Conservation (phyloP, 2,329 filamentous ascomycete genomes). For the Fulvia fulva region DNA sequence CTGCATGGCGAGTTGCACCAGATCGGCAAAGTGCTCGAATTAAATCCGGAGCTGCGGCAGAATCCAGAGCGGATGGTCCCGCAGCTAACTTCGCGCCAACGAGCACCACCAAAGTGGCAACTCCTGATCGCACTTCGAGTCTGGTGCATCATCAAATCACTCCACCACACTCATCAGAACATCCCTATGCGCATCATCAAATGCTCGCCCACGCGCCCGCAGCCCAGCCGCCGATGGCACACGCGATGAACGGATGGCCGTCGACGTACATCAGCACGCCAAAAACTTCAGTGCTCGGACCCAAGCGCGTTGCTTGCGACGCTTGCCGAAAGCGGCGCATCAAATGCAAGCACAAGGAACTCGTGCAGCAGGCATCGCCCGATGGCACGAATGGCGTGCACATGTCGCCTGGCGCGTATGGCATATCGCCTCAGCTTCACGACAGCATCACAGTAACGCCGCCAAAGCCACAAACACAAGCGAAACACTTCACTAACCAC, state of each 20-base stretch:
- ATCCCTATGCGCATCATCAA: slow-evolving; percentile 23
- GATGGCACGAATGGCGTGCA: not conserved
- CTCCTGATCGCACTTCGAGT: slow-evolving; percentile 20
- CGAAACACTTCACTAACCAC: slow-evolving; percentile 12
- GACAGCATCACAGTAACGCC: slow-evolving; percentile 28
- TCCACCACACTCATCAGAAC: slow-evolving; percentile 15
- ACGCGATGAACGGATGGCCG: slow-evolving; percentile 27
- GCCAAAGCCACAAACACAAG: slow-evolving; percentile 8
- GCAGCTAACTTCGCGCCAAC: slow-evolving; percentile 16
- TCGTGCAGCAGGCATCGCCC: slow-evolving; percentile 34
- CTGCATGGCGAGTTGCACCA: slow-evolving; percentile 41
- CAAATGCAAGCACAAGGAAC: slow-evolving; percentile 60
- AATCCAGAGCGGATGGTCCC: slow-evolving; percentile 18
- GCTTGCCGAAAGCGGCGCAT: slow-evolving; percentile 60
- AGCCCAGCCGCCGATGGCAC: slow-evolving; percentile 20
- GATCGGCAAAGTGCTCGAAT: slow-evolving; percentile 45
- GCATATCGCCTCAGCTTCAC: slow-evolving; percentile 21
- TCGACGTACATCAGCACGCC: slow-evolving; percentile 44
- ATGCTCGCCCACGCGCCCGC: slow-evolving; percentile 19
- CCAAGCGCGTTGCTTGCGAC: slow-evolving; percentile 60
- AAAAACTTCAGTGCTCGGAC: slow-evolving; percentile 57
- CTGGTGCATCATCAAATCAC: slow-evolving; percentile 24
- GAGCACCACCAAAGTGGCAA: slow-evolving; percentile 14
- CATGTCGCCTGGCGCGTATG: slow-evolving; percentile 14
- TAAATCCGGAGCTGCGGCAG: slow-evolving; percentile 21